Conservation (phyloP, 805 yeast species). For the Barnettozyma siamensis region DNA sequence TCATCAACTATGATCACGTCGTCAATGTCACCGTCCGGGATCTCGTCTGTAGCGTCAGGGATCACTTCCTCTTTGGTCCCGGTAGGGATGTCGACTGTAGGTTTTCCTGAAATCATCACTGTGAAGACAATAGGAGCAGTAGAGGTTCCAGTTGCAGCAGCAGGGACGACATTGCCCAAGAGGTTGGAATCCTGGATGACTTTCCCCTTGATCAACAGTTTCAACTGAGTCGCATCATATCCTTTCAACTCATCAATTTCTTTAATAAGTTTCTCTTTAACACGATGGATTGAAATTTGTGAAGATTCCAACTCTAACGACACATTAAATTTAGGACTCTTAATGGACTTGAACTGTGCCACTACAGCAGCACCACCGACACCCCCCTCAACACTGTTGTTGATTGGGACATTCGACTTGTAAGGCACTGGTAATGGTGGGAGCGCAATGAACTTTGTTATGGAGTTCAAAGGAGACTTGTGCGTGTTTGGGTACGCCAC, state of each 20-base stretch:
- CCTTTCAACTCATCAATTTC: constrained; percentile 26
- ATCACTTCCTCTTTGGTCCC: constrained; percentile 1
- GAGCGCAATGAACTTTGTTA: constrained; percentile 31
- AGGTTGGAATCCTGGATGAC: constrained; percentile 50
- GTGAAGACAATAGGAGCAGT: constrained; percentile 32
- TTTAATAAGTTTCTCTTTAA: constrained; percentile 25
- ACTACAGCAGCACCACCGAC: too few relatives aligned
- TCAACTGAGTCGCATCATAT: constrained; percentile 36
- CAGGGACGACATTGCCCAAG: constrained; percentile 23
- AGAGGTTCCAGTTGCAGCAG: too few relatives aligned
- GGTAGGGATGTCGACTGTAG: not conserved
- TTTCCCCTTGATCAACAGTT: constrained; percentile 55
- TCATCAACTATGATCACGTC: too few relatives aligned
- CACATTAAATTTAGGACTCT: constrained; percentile 60
- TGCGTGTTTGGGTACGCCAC: constrained; percentile 21
- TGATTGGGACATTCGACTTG: constrained; percentile 10
- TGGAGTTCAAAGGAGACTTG: constrained; percentile 32
- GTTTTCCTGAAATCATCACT: constrained; percentile 31
- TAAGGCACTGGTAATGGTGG: constrained; percentile 41
- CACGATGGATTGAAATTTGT: constrained; percentile 28
- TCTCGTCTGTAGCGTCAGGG: too few relatives aligned
- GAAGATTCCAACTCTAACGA: constrained; percentile 22
- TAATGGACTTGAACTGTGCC: constrained; percentile 69
- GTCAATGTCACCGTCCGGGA: too few relatives aligned
- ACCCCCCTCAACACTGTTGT: too few relatives aligned